Base-by-base conservation (phyloP, 2,329 filamentous ascomycete genomes). In the Aspergillus pseudonomiae region DNA sequence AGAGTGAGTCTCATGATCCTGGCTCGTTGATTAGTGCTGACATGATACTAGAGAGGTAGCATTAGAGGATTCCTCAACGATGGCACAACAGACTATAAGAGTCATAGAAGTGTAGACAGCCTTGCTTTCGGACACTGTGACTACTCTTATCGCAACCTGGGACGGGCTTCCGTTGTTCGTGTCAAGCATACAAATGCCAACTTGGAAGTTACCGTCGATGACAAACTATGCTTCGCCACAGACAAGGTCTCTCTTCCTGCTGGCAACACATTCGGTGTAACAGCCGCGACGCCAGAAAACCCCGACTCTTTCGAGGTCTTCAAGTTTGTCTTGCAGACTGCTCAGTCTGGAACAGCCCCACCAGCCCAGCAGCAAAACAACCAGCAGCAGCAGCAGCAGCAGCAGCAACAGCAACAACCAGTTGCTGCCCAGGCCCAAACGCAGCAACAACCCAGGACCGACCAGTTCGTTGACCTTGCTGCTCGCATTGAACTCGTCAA, bases 261-360 rank as follows among this genome's bases (percentile, higher is more conserved):
- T 2, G 92, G 92, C 69, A 96, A 98, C 81, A 86, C 87, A 75
- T 92, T 97, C 69, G 95, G 95, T 71, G 82, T 99, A 70, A 93
- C 91, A 14, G 95, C 94, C 48, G 91, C 92, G 19, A 94, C 92
- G 3, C 91, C 92, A 34, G 94, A 98, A 69, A 94, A 89, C 71
- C 93, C 95, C 0, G 95, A 99, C 80, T 96, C 93, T 6, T 96
- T 97, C 73, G 95, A 99, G 79, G 79, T 97, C 68, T 95, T 94
- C 83, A 96, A 94, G 76, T 86, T 98, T 74, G 85, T 91, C 41
- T 87, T 95, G 58, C 87, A 89, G 73, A 89, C 86, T 52, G 63
- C 60, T 70, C 64, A 67, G 28, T 65, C 69, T 21, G 63, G 69
- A 21, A 58, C 70, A 12, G 65, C 63, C 12, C 63, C 68, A 24